Evolutionary conservation across 176 grass and related monocot genomes (phyloP).

Genomic region (Paspalum notatum): DNA sequence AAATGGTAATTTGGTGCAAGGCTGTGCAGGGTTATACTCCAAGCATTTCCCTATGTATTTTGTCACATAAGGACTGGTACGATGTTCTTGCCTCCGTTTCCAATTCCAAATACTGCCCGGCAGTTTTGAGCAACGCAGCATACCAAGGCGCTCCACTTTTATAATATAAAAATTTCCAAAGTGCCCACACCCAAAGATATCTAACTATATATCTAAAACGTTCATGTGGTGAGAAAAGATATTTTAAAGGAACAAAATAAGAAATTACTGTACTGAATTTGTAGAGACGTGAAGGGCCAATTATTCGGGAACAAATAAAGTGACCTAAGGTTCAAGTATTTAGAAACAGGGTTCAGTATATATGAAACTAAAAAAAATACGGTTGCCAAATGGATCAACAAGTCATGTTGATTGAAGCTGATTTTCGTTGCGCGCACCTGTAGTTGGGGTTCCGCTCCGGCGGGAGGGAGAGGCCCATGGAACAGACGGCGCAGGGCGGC

Average conservation of each 20-base stretch:
- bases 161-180: neutral
- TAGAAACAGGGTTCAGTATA: neutral
- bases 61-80: neutral
- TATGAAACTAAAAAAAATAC: neutral
- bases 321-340: neutral
- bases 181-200: neutral
- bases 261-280: neutral
- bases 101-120: no score
- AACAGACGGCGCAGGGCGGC: slow-evolving; percentile 77
- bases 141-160: neutral
- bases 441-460: slow-evolving; percentile 84
- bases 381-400: neutral
- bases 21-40: no score
- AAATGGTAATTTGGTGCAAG: no score
- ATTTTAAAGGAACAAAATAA: neutral
- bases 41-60: neutral
- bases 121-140: neutral
- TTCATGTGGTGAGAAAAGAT: neutral
- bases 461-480: slow-evolving; percentile 61
- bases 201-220: neutral
- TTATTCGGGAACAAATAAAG: neutral
- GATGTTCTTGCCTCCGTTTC: neutral
- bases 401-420: neutral
- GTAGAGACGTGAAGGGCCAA: neutral
- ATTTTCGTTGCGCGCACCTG: slow-evolving; percentile 44